Evolutionary conservation across 2,329 filamentous ascomycete genomes (phyloP).

Genomic region (Monilinia fructicola): DNA sequence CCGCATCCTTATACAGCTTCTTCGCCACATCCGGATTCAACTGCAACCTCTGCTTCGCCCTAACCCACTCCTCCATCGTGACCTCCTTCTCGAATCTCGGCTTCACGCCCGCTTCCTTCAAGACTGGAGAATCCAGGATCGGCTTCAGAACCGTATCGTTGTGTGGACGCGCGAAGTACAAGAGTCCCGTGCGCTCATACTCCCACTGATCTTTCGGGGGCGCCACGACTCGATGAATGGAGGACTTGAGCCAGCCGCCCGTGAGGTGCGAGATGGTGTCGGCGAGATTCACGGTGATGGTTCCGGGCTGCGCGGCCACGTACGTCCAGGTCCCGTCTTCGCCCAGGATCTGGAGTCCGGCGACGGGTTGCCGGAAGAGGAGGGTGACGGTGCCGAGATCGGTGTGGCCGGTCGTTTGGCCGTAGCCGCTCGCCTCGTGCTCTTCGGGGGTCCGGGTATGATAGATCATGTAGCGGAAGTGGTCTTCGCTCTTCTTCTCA

Average conservation of each 20-base stretch:
- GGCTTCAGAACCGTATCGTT: constrained; percentile 36
- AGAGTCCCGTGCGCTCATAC: constrained; percentile 46
- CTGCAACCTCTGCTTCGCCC: constrained; percentile 43
- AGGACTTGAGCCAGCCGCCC: constrained; percentile 49
- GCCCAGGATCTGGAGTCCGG: constrained; percentile 56
- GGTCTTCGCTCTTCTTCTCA: constrained; percentile 57
- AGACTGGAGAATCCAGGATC: constrained; percentile 39
- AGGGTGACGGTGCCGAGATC: constrained; percentile 57
- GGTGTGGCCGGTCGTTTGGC: constrained; percentile 53
- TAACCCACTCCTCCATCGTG: constrained; percentile 49
- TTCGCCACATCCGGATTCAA: constrained; percentile 39
- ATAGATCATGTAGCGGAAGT: constrained; percentile 64
- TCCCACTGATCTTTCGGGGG: constrained; percentile 43
- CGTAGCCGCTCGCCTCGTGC: constrained; percentile 46
- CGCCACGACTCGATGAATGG: constrained; percentile 43
- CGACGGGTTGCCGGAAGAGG: constrained; percentile 58
- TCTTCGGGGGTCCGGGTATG: constrained; percentile 50
- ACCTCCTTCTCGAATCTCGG: constrained; percentile 44
- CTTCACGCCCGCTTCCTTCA: constrained; percentile 38
- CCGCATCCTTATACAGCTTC: constrained; percentile 41
- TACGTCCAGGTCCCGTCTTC: constrained; percentile 51
- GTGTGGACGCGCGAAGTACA: constrained; percentile 47
- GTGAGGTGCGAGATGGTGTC: constrained; percentile 52
- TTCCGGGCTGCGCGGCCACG: constrained; percentile 50
- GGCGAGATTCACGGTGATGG: constrained; percentile 52